Evolutionary conservation across 2,329 filamentous ascomycete species (phyloP), one percentile per base, ranked within the genome.

Genomic region (Pestalotiopsis sp.): DNA sequence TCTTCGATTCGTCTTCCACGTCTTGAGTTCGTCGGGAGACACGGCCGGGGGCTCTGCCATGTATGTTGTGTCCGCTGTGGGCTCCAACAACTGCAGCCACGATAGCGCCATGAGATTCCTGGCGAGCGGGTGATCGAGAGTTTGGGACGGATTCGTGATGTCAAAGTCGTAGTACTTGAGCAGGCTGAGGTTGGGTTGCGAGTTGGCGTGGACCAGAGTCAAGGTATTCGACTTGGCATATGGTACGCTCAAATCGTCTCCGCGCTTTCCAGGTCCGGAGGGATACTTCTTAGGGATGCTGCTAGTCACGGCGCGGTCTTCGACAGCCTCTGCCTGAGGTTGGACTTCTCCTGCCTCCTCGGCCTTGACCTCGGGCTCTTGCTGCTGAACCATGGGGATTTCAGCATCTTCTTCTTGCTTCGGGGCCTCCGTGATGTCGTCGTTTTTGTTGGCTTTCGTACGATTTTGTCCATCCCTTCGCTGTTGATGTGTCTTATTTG

Each of bases 91-190:
- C 79, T 98, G 95, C 2, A 99, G 87, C 94, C 95, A 99, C 35
- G 93, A 95, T 38, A 98, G 84, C 4, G 91, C 89, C 74, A 95
- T 91, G 64, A 99, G 88, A 76, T 96, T 91, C 17, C 88, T 91
- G 78, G 91, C 87, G 11, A 99, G 88, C 0, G 96, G 95, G 76
- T 98, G 96, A 0, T 82, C 78, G 26, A 89, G 83, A 14, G 86
- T 83, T 66, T 84, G 86, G 71, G 85, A 86, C 57, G 90, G 89
- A 70, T 88, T 89, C 68, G 87, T 86, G 72, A 86, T 83, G 79
- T 97, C 94, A 81, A 91, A 98, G 78, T 89, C 89, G 81, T 97
- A 98, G 83, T 97, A 97, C 77, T 93, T 93, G 22, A 99, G 86
- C 62, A 96, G 87, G 20, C 91, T 91, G 68, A 98, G 88, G 77